Conservation (phyloP, 163 green algal species). For the Chlorella variabilis region DNA sequence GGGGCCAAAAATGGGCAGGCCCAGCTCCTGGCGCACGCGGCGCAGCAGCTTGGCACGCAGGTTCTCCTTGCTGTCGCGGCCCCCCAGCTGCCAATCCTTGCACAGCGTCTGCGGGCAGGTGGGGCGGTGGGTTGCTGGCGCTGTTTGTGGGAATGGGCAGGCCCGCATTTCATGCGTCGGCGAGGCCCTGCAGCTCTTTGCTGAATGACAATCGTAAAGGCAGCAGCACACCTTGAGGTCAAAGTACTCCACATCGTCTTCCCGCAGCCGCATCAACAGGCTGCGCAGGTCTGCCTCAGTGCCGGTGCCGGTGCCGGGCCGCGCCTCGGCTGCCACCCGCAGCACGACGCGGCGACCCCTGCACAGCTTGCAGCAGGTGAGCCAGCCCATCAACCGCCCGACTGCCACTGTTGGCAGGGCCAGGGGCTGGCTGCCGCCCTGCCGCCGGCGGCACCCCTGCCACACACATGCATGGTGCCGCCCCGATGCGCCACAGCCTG, state of each 20-base stretch:
- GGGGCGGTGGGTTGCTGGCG: background rate
- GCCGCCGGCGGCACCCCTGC: too few relatives aligned
- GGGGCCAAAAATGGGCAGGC: conserved; percentile 19
- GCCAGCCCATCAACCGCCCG: background rate
- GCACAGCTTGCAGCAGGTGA: too few relatives aligned
- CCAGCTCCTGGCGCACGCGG: conserved; percentile 25
- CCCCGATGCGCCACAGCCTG: too few relatives aligned
- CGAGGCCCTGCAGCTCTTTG: too few relatives aligned
- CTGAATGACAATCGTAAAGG: too few relatives aligned
- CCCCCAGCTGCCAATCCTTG: conserved; percentile 37
- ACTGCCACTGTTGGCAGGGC: too few relatives aligned
- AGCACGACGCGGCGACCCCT: background rate
- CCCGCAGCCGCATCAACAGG: conserved; percentile 32
- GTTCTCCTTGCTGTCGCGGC: conserved; percentile 47
- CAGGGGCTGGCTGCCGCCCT: too few relatives aligned
- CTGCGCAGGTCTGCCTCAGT: conserved; percentile 25
- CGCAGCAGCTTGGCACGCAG: conserved; percentile 44
- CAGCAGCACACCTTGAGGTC: conserved; percentile 42
- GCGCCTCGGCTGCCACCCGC: background rate
- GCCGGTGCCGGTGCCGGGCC: background rate
- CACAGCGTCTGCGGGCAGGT: conserved; percentile 37
- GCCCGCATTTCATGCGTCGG: too few relatives aligned
- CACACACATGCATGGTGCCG: too few relatives aligned
- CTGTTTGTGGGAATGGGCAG: too few relatives aligned
- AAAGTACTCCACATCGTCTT: conserved; percentile 52